phyloP scores from a whole-genome alignment of 1,284 basidiomycete genomes.

The Phenoliferia sp. region DNA sequence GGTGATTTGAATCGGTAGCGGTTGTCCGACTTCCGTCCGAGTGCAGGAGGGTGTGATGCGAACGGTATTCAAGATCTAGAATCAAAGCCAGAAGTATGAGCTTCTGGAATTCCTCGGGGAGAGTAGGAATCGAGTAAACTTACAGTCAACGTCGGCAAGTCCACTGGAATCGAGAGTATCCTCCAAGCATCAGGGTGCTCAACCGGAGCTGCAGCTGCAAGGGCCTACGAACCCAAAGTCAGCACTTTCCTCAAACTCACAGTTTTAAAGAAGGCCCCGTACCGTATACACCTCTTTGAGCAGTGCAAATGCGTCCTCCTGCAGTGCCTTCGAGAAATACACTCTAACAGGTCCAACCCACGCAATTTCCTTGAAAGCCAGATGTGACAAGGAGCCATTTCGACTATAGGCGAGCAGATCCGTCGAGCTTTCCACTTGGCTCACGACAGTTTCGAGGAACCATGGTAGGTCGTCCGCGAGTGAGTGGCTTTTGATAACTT shows the following conservation, averaged over 20 bases:
- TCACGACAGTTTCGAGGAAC: constrained; percentile 46
- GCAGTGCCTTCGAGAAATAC: background rate
- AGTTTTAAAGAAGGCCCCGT: constrained; percentile 1
- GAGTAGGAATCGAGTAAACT: constrained; percentile 37
- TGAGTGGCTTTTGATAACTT: background rate
- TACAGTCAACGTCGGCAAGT: constrained; percentile 72
- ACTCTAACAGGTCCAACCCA: constrained; percentile 11
- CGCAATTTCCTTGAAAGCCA: background rate
- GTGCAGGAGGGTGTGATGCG: constrained; percentile 9
- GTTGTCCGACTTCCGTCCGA: constrained; percentile 64
- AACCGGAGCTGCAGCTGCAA: background rate
- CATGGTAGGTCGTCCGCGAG: constrained; percentile 12
- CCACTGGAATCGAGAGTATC: constrained; percentile 70
- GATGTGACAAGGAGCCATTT: constrained; percentile 54
- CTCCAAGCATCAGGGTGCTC: constrained; percentile 55
- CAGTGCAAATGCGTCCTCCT: constrained; percentile 37
- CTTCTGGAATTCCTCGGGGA: background rate
- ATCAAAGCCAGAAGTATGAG: background rate
- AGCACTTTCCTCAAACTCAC: background rate
- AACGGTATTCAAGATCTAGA: constrained; percentile 29
- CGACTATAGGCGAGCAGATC: constrained; percentile 39
- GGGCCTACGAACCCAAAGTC: background rate
- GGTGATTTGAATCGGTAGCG: constrained; percentile 58
- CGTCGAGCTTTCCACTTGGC: background rate
- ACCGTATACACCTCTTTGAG: constrained; percentile 43